Evolutionary conservation across 495 filamentous ascomycete species (phyloP).

Genomic region (Penicillium tannophilum): DNA sequence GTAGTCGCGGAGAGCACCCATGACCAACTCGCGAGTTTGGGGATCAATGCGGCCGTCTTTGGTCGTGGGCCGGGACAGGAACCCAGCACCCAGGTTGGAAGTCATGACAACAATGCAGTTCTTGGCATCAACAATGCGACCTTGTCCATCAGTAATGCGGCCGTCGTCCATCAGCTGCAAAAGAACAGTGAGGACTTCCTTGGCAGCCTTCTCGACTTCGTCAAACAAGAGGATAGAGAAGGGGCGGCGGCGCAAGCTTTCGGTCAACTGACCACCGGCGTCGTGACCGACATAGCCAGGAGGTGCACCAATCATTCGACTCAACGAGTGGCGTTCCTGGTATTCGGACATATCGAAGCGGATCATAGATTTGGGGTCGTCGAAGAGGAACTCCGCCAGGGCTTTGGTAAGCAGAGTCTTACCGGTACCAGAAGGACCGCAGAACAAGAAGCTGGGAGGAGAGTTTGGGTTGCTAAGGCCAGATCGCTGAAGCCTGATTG

Average conservation of each 20-base stretch:
- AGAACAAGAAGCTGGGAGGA: conserved; percentile 97
- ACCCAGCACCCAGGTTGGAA: conserved; percentile 93
- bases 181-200: conserved; percentile 94
- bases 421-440: conserved; percentile 95
- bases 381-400: conserved; percentile 96
- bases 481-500: conserved; percentile 90
- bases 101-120: conserved; percentile 99
- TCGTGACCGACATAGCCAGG: conserved; percentile 98
- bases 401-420: conserved; percentile 97
- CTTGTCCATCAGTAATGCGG: conserved; percentile 97
- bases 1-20: conserved; percentile 85
- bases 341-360: conserved; percentile 99
- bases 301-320: conserved; percentile 95
- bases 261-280: conserved; percentile 92
- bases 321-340: conserved; percentile 94
- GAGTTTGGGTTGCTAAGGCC: conserved; percentile 94
- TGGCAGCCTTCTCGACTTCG: conserved; percentile 97
- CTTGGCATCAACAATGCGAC: conserved; percentile 86
- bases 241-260: conserved; percentile 86
- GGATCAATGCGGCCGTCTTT: conserved; percentile 85
- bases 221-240: conserved; percentile 99
- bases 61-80: conserved; percentile 73
- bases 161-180: conserved; percentile 99
- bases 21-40: conserved; percentile 83
- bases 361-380: conserved; percentile 97